Evolutionary conservation across 1,284 basidiomycete species (phyloP), one percentile per base, ranked within the genome.

Genomic region (Pseudozyma flocculosa): DNA sequence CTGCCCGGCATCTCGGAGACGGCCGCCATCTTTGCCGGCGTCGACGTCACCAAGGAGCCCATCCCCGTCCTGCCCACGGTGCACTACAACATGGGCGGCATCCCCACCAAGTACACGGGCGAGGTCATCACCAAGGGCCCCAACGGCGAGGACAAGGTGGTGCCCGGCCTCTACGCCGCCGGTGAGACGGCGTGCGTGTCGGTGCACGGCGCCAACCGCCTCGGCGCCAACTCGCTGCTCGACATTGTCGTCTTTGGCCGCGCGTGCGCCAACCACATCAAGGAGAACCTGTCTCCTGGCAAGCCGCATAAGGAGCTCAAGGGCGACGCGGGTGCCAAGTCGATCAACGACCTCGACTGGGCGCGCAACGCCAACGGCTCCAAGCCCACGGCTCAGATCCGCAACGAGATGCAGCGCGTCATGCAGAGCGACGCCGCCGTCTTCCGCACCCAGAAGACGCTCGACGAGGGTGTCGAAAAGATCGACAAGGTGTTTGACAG

Each of bases 1-100:
- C 84, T 99, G 43, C 95, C 95, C 62, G 95, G 95, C 85, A 98
- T 99, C 79, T 98, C 95, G 48, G 95, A 99, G 84, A 99, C 95
- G 13, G 95, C 95, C 34, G 89, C 94, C 63, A 98, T 99, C 78
- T 99, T 99, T 82, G 86, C 92, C 76, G 95, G 95, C 81, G 95
- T 98, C 67, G 95, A 99, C 80, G 95, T 99, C 62, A 98, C 95
- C 68, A 98, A 98, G 84, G 94, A 98, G 80, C 95, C 95, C 45
- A 76, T 74, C 50, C 73, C 75, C 44, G 95, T 99, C 36, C 59
- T 76, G 29, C 76, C 70, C 45, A 73, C 73, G 24, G 71, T 72
- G 22, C 77, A 78, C 68, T 78, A 78, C 76, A 78, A 76, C 66
- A 84, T 98, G 95, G 95, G 95, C 81, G 95, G 95, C 84, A 97